Evolutionary conservation across 371 early-diverging fungal genomes (phyloP).

Genomic region (Saksenaea vasiformis): DNA sequence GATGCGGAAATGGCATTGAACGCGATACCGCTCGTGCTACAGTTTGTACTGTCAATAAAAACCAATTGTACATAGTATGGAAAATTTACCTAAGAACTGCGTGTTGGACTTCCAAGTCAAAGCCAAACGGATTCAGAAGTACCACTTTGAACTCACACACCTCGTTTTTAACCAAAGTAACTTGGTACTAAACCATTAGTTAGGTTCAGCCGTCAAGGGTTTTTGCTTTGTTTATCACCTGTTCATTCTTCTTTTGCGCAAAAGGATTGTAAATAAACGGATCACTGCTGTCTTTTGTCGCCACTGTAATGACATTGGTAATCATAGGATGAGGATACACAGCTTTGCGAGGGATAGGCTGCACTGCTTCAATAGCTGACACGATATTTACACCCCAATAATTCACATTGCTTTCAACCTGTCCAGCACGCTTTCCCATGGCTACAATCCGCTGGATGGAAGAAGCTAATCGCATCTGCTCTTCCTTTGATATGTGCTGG

Average conservation of each 20-base stretch:
- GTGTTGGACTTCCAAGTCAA: conserved; percentile 75
- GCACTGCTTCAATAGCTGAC: conserved; percentile 33
- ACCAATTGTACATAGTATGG: not conserved
- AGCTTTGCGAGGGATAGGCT: conserved; percentile 46
- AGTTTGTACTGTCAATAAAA: not conserved
- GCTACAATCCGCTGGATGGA: conserved; percentile 58
- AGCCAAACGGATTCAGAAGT: conserved; percentile 77
- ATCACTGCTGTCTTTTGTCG: conserved; percentile 40
- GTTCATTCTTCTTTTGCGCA: conserved; percentile 51
- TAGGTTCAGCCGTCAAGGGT: not conserved
- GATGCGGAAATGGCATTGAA: conserved; percentile 63
- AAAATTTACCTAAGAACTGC: conserved; percentile 56
- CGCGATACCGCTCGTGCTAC: conserved; percentile 61
- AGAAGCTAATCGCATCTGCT: conserved; percentile 70
- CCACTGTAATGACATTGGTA: not conserved
- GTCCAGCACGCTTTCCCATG: conserved; percentile 37
- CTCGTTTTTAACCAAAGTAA: conserved; percentile 66
- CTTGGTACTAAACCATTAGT: conserved; percentile 23
- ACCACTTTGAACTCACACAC: conserved; percentile 68
- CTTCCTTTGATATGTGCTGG: conserved; percentile 61
- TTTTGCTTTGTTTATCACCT: conserved; percentile 30
- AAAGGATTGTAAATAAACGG: conserved; percentile 83
- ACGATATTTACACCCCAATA: conserved; percentile 57
- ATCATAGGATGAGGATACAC: conserved; percentile 19
- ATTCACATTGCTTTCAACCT: conserved; percentile 37